A percentile compares a stretch with the other conserved stretches of the same genome.
Conservation (phyloP, 2,329 filamentous ascomycete species). For the Huntiella decipiens region DNA sequence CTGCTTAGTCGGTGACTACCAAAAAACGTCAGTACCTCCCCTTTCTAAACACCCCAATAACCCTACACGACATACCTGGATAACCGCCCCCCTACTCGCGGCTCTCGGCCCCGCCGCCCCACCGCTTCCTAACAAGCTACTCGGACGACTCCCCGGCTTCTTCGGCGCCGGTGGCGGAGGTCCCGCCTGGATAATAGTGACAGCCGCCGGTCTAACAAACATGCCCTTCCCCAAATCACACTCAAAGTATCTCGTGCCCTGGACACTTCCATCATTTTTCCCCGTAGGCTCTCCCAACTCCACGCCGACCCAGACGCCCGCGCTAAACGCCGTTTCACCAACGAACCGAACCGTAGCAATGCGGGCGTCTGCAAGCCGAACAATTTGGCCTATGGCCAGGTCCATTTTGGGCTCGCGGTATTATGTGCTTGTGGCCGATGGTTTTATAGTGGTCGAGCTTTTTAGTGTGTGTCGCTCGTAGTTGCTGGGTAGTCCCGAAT, state of each 20-base stretch:
- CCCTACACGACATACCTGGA: constrained; percentile 5
- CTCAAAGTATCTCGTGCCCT: constrained; percentile 75
- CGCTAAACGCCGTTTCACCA: constrained; percentile 59
- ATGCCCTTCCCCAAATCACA: constrained; percentile 61
- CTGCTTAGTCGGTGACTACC: constrained; percentile 62
- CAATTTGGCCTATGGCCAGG: constrained; percentile 41
- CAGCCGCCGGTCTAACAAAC: constrained; percentile 60
- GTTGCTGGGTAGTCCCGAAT: too few species aligned
- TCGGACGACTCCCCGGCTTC: constrained; percentile 27
- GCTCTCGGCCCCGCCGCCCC: constrained; percentile 15
- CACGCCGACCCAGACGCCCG: constrained; percentile 72
- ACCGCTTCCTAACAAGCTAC: constrained; percentile 23
- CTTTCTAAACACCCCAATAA: background rate
- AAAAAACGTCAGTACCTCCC: background rate
- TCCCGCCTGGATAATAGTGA: constrained; percentile 37
- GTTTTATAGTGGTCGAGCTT: too few species aligned
- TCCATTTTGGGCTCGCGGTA: constrained; percentile 2
- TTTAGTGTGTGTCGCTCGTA: too few species aligned
- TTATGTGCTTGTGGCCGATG: background rate
- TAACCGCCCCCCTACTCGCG: constrained; percentile 13
- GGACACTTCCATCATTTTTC: constrained; percentile 86
- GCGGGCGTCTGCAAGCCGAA: constrained; percentile 58
- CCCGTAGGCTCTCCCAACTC: constrained; percentile 66
- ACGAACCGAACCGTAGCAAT: constrained; percentile 63
- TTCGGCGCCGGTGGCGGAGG: constrained; percentile 18